A percentile compares a stretch with the other conserved stretches of the same genome.
Evolutionary conservation across 345 rosid species (phyloP).

Genomic region (Atalantia buxifolia): DNA sequence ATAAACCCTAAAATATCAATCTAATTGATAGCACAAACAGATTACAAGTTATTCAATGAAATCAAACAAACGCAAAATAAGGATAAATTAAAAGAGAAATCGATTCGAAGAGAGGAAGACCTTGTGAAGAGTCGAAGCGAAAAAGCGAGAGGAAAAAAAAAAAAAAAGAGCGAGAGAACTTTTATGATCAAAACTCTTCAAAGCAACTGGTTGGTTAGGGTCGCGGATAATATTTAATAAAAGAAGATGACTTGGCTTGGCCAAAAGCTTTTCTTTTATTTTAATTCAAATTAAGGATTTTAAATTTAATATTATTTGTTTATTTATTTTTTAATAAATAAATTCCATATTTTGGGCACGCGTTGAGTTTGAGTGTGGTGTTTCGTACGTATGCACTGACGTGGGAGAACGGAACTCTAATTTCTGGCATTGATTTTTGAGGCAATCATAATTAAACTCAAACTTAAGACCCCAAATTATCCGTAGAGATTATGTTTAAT

Average conservation of each 20-base stretch:
- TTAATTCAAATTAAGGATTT: too few species aligned
- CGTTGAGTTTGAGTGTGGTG: too few species aligned
- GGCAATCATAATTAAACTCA: too few species aligned
- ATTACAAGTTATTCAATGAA: neutral
- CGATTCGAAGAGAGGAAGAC: conserved; percentile 16
- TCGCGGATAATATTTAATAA: neutral
- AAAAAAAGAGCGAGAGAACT: neutral
- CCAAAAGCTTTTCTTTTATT: too few species aligned
- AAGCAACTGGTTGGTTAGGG: conserved; percentile 3
- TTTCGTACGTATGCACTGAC: too few species aligned
- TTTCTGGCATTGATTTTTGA: too few species aligned
- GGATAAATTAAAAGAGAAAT: neutral
- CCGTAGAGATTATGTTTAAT: too few species aligned
- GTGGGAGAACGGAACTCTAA: too few species aligned
- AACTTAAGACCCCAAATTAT: too few species aligned
- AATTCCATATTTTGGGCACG: too few species aligned
- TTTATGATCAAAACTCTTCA: conserved; percentile 6
- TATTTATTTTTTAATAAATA: too few species aligned
- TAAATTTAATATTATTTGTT: too few species aligned
- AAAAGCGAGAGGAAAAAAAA: neutral
- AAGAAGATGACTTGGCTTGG: neutral
- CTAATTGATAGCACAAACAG: neutral
- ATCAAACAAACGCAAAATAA: neutral
- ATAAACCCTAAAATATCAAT: neutral
- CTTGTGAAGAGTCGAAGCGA: conserved; percentile 8